Evolutionary conservation across 441 rosid species (phyloP).

Genomic region (Erysimum cheiri): DNA sequence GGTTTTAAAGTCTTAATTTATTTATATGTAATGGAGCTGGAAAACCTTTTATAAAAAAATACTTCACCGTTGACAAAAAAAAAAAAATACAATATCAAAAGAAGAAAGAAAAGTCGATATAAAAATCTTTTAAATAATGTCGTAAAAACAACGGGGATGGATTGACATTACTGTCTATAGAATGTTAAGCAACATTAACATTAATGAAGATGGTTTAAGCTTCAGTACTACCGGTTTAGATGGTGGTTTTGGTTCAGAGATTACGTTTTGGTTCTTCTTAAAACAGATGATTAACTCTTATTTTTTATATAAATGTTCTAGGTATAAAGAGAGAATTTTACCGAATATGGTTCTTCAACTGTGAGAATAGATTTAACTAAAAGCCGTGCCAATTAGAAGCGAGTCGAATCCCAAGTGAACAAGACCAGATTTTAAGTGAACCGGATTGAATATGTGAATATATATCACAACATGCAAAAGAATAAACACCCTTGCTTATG

Average conservation of each 20-base stretch:
- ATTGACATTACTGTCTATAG: slow-evolving; percentile 21
- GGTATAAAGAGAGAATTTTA: too few species aligned
- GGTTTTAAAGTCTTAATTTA: slow-evolving; percentile 23
- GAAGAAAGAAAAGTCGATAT: not conserved
- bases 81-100: not conserved
- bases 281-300: too few species aligned
- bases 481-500: not conserved
- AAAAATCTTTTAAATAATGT: not conserved
- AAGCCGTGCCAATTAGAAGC: too few species aligned
- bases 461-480: not conserved
- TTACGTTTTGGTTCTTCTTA: too few species aligned
- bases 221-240: not conserved
- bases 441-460: not conserved
- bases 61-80: slow-evolving; percentile 20
- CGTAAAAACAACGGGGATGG: slow-evolving; percentile 33
- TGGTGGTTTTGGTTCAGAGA: not conserved
- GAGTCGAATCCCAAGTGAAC: not conserved
- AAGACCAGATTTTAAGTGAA: not conserved
- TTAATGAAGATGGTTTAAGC: not conserved
- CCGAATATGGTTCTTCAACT: too few species aligned
- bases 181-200: not conserved
- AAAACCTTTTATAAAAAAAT: not conserved
- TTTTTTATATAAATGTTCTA: too few species aligned
- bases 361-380: too few species aligned
- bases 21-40: not conserved